Conservation (phyloP, 2,329 filamentous ascomycete genomes). For the Basipetospora chlamydospora region DNA sequence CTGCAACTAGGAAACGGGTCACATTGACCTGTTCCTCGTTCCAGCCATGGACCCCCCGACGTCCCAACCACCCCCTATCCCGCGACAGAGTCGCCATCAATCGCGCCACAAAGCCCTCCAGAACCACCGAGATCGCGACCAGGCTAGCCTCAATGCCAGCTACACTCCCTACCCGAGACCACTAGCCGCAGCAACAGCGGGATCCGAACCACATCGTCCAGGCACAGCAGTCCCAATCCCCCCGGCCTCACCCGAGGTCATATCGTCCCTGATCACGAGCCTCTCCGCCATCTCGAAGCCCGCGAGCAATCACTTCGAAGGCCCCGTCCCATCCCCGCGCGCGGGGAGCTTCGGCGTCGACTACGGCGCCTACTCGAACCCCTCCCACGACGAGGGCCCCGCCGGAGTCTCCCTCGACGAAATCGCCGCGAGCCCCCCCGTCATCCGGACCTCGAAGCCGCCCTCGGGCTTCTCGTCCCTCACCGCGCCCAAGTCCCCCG, state of each 20-base stretch:
- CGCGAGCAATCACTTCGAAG: constrained; percentile 55
- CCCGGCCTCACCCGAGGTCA: constrained; percentile 53
- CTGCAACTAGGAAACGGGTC: no score
- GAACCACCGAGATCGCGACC: constrained; percentile 3
- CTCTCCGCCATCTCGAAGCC: constrained; percentile 54
- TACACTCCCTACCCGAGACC: not conserved
- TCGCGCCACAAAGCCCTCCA: constrained; percentile 9
- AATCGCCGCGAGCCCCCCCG: constrained; percentile 49
- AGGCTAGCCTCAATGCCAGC: not conserved
- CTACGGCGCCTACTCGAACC: constrained; percentile 49
- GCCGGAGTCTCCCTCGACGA: constrained; percentile 36
- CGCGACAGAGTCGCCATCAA: constrained; percentile 9
- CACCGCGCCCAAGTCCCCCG: constrained; percentile 46
- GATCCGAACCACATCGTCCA: no score
- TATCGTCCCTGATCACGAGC: constrained; percentile 54
- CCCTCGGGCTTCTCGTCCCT: constrained; percentile 61
- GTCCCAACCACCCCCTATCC: constrained; percentile 9
- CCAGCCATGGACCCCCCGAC: constrained; percentile 8
- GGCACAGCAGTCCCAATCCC: constrained; percentile 14
- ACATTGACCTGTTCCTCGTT: no score
- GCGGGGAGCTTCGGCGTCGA: constrained; percentile 54
- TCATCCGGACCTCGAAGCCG: constrained; percentile 69
- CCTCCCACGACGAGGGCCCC: constrained; percentile 27
- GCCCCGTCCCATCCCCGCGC: constrained; percentile 24
- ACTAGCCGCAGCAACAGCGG: not conserved